Base-by-base conservation (phyloP, 2,329 filamentous ascomycete species). In the Dactylellina parvicollis region DNA sequence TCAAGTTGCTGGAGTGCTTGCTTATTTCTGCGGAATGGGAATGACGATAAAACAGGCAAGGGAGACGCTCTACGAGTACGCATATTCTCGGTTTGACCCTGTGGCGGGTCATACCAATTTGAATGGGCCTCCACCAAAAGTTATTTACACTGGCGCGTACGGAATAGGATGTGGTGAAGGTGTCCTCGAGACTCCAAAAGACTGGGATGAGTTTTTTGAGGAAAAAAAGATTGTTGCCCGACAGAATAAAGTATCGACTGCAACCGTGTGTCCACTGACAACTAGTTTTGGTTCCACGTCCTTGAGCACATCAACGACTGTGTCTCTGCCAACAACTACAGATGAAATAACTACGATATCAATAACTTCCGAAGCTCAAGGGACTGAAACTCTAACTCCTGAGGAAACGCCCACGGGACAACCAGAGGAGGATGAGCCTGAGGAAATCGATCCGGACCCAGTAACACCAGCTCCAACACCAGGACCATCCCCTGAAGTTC, bases 11-110 rank as follows among this genome's bases (percentile, higher is more conserved):
- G 57, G 32, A 7, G 16, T 71, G 40, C 57, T 64, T 14, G 57
- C 66, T 26, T 64, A 71, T 62, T 64, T 34, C 9, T 34, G 22
- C n/a, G 66, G 66, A 2, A 26, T 71, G 40, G 66, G 66, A 4
- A 56, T 71, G 56, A 56, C 49, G 4, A 32, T 50, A n/a, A 1
- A n/a, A 9, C 38, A 62, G 24, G 66, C 66, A 4, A 24, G n/a
- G 34, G 14, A 40, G 2, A 47, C 24, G 7, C 24, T 71, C 2
- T 71, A 71, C 24, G 24, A 36, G 8, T 71, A 71, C n/a, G 26
- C 66, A 24, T 71, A 62, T 44, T 7, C 20, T 9, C 5, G 66
- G 24, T 30, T 30, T 9, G 28, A 61, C 12, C n/a, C 22, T 9
- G 4, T 1, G 20, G 4, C 5, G 14, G 24, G 24, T 2, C 24